Conservation (phyloP, 441 rosid genomes). For the California macrophylla region DNA sequence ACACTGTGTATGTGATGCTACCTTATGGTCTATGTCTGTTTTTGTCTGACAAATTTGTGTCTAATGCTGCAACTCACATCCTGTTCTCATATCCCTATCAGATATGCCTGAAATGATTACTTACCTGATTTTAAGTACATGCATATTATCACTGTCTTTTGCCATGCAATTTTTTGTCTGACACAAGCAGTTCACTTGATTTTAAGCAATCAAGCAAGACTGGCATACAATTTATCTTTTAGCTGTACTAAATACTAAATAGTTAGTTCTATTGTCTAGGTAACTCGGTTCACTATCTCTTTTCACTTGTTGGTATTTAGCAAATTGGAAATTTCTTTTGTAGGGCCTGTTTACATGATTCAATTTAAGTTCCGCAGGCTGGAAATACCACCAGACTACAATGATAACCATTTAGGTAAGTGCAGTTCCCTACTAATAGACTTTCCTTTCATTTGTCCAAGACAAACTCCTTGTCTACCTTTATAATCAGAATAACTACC, state of each 20-base stretch:
- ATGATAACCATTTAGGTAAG: constrained; percentile 67
- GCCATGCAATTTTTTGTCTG: background rate
- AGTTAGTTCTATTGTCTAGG: background rate
- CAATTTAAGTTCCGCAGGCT: constrained; percentile 86
- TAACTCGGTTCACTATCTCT: constrained; percentile 4
- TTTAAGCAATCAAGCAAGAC: background rate
- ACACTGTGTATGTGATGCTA: background rate
- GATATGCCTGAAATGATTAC: background rate
- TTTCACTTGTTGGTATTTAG: constrained; percentile 2
- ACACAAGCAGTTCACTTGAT: background rate
- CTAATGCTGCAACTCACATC: no score
- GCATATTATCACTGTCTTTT: no score
- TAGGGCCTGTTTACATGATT: constrained; percentile 78
- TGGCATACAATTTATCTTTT: background rate
- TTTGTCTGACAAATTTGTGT: no score
- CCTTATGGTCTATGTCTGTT: background rate
- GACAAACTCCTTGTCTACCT: background rate
- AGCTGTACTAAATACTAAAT: background rate
- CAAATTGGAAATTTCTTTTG: constrained; percentile 15
- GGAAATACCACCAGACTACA: constrained; percentile 86
- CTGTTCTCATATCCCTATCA: background rate
- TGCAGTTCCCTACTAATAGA: background rate
- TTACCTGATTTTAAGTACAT: background rate
- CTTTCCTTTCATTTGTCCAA: background rate
- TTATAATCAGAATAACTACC: background rate